These are phyloP conservation scores for Calycina herbarum DNA, from an alignment of 2,329 filamentous ascomycete genomes.

Conservation along the genomic window DNA sequence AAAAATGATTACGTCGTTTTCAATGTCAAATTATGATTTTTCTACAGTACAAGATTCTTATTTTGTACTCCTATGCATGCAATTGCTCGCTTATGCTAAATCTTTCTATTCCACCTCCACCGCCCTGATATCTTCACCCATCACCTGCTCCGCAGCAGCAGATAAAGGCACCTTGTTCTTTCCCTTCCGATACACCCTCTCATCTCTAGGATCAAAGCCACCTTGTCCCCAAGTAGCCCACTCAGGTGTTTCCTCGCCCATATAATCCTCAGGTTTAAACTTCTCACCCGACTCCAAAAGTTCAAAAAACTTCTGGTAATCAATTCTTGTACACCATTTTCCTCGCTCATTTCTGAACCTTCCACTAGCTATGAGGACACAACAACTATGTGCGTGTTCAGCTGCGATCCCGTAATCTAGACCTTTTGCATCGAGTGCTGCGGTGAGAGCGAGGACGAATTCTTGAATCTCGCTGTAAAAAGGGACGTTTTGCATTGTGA, in stretches of 20 bases:
- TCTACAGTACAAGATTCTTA: neutral
- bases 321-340: constrained; percentile 88
- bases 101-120: constrained; percentile 16
- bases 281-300: constrained; percentile 67
- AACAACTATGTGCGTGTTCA: constrained; percentile 94
- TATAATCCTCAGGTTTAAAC: constrained; percentile 90
- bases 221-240: constrained; percentile 96
- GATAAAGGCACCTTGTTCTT: constrained; percentile 43
- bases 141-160: constrained; percentile 20
- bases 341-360: constrained; percentile 70
- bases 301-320: constrained; percentile 86
- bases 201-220: constrained; percentile 88
- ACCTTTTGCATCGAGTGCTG: constrained; percentile 66
- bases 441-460: constrained; percentile 76
- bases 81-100: neutral
- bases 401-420: constrained; percentile 88
- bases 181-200: constrained; percentile 84
- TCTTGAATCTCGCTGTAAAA: constrained; percentile 89
- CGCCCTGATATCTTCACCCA: constrained; percentile 15
- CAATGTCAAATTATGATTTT: neutral
- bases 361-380: constrained; percentile 79
- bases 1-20: neutral
- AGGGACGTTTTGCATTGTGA: constrained; percentile 97
- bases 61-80: constrained; percentile 4
- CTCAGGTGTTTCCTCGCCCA: constrained; percentile 79